Conservation (phyloP, 371 early-diverging fungal genomes). For the Mucor plumbeus region DNA sequence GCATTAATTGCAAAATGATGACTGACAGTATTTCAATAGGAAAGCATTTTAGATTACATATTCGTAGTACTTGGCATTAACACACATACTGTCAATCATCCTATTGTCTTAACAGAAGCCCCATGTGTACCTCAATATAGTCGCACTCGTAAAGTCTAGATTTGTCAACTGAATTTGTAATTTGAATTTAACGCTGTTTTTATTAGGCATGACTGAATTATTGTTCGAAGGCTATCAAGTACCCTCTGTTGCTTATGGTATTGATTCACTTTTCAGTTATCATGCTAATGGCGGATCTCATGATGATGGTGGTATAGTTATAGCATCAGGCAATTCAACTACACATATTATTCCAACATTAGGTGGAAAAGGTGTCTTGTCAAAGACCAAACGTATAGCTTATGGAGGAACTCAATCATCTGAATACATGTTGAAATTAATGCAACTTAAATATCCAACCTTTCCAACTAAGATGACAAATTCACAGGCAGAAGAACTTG, state of each 20-base stretch:
- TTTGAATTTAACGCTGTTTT: neutral
- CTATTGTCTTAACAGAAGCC: conserved; percentile 87
- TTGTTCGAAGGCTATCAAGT: conserved; percentile 86
- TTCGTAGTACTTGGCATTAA: conserved; percentile 82
- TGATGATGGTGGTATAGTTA: conserved; percentile 69
- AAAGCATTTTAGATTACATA: conserved; percentile 83
- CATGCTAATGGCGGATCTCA: conserved; percentile 65
- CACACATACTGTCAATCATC: conserved; percentile 69
- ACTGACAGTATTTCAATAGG: conserved; percentile 46
- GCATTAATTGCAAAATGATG: neutral
- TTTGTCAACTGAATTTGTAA: neutral
- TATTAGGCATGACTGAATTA: conserved; percentile 78
- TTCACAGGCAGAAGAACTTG: conserved; percentile 73
- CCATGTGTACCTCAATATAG: conserved; percentile 76
- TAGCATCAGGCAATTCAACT: conserved; percentile 73
- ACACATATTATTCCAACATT: conserved; percentile 83
- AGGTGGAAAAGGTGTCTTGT: conserved; percentile 60
- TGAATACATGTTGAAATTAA: conserved; percentile 81
- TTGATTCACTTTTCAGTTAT: conserved; percentile 87
- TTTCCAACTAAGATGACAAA: conserved; percentile 84
- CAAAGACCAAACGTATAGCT: conserved; percentile 63
- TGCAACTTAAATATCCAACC: conserved; percentile 90
- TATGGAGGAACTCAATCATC: conserved; percentile 56
- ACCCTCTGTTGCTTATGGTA: conserved; percentile 81
- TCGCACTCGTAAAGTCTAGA: conserved; percentile 63